These are phyloP conservation scores for Hypomontagnella monticulosa DNA, from an alignment of 495 filamentous ascomycete genomes.

Conservation along the genomic window DNA sequence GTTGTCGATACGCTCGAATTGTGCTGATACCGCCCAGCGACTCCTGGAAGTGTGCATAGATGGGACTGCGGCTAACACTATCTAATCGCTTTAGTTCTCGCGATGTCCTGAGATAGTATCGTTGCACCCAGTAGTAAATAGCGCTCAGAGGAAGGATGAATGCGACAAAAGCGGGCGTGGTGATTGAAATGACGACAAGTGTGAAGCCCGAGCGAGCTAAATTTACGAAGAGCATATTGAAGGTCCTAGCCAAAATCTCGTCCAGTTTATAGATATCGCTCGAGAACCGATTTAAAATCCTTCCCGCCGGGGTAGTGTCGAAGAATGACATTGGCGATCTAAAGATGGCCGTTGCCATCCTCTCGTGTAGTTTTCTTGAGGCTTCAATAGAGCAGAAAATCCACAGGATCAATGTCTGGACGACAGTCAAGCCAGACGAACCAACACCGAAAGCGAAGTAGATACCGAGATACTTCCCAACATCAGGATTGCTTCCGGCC, in stretches of 20 bases:
- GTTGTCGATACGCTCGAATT: constrained; percentile 95
- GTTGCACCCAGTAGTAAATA: constrained; percentile 92
- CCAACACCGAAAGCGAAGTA: constrained; percentile 95
- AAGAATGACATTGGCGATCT: constrained; percentile 99
- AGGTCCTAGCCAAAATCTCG: constrained; percentile 90
- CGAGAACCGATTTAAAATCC: constrained; percentile 96
- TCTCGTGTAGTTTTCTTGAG: constrained; percentile 94
- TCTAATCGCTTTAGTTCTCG: constrained; percentile 96
- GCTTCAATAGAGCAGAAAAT: constrained; percentile 99
- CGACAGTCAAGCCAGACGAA: constrained; percentile 82
- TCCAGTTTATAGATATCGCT: constrained; percentile 97
- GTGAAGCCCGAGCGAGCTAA: constrained; percentile 85
- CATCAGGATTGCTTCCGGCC: constrained; percentile 71
- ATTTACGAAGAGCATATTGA: constrained; percentile 95
- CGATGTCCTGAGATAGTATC: constrained; percentile 96
- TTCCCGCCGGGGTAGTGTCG: constrained; percentile 96
- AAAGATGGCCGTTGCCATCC: constrained; percentile 98
- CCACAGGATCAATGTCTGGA: constrained; percentile 96
- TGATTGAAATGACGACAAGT: constrained; percentile 80
- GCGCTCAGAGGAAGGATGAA: constrained; percentile 82
- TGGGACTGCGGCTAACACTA: constrained; percentile 92
- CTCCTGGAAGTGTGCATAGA: constrained; percentile 99
- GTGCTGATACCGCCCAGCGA: constrained; percentile 93
- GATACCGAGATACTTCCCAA: constrained; percentile 91
- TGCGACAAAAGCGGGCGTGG: constrained; percentile 82